phyloP scores from a whole-genome alignment of 169 alveolate species.

The Plasmodium blacklocki region DNA sequence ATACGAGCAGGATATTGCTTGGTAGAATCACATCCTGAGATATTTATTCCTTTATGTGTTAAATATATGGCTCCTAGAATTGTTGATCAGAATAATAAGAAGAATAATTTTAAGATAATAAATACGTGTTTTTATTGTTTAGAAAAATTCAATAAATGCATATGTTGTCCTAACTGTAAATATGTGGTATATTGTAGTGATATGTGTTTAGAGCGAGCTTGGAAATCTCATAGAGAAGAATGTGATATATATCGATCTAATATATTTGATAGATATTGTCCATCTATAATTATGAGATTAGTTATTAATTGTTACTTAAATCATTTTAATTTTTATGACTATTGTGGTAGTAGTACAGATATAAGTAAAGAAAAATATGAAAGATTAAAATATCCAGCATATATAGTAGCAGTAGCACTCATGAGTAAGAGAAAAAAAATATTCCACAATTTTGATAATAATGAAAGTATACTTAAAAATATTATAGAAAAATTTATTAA shows the following conservation, averaged over 20 bases:
- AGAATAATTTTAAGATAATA: conserved; percentile 33
- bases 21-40: conserved; percentile 61
- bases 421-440: conserved; percentile 61
- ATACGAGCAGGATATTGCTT: conserved; percentile 67
- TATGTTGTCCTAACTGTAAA: conserved; percentile 63
- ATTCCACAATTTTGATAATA: conserved; percentile 48
- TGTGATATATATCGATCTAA: conserved; percentile 57
- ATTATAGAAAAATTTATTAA: conserved; percentile 55
- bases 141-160: conserved; percentile 52
- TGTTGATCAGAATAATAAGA: conserved; percentile 29
- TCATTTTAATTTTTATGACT: conserved; percentile 67
- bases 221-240: conserved; percentile 74
- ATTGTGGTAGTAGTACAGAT: conserved; percentile 47
- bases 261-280: conserved; percentile 62
- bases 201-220: conserved; percentile 38
- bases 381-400: conserved; percentile 62
- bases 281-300: conserved; percentile 60
- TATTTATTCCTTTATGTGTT: conserved; percentile 48
- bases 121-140: conserved; percentile 64
- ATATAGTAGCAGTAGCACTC: conserved; percentile 63
- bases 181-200: conserved; percentile 72
- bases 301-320: conserved; percentile 53
- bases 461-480: conserved; percentile 61
- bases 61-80: conserved; percentile 65
- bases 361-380: conserved; percentile 68